Percentiles rank a stretch among this genome's conserved stretches.
These are phyloP conservation scores for Neophaeococcomyces mojaviensis DNA, from an alignment of 2,329 filamentous ascomycete genomes.

Conservation along the genomic window DNA sequence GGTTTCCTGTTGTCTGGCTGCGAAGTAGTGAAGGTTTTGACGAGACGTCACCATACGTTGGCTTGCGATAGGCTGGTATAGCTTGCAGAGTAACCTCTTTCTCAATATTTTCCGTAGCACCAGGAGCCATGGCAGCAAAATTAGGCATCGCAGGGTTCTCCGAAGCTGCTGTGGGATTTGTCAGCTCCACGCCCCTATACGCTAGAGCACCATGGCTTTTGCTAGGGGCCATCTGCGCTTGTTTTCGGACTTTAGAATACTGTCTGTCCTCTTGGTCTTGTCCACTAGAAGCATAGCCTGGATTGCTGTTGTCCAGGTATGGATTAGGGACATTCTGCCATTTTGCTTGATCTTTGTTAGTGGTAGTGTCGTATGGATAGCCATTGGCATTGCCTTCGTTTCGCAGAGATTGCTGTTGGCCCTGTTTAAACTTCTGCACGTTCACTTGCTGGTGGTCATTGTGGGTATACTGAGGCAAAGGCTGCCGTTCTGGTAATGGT, in stretches of 20 bases:
- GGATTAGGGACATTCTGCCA: too few relatives aligned
- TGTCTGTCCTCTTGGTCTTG: constrained; percentile 5
- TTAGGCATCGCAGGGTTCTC: constrained; percentile 45
- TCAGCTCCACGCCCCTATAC: background rate
- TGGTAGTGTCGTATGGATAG: too few relatives aligned
- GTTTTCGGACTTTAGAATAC: background rate
- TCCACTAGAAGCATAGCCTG: background rate
- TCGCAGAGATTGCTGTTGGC: too few relatives aligned
- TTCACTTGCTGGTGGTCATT: too few relatives aligned
- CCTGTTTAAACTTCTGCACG: too few relatives aligned
- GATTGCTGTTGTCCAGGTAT: too few relatives aligned
- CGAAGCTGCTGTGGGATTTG: background rate
- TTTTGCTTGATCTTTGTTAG: too few relatives aligned
- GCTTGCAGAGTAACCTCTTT: constrained; percentile 16
- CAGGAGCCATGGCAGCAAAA: constrained; percentile 49
- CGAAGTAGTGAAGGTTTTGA: constrained; percentile 12
- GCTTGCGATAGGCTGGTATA: constrained; percentile 25
- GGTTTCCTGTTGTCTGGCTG: constrained; percentile 24
- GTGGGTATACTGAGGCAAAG: too few relatives aligned
- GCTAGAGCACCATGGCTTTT: constrained; percentile 7
- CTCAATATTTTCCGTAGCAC: constrained; percentile 19
- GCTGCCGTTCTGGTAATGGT: too few relatives aligned
- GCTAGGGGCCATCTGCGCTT: constrained; percentile 12
- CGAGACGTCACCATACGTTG: constrained; percentile 17
- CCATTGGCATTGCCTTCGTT: too few relatives aligned